Evolutionary conservation across 768 basidiomycete genomes (phyloP).

Genomic region (Steccherinum ochraceum): DNA sequence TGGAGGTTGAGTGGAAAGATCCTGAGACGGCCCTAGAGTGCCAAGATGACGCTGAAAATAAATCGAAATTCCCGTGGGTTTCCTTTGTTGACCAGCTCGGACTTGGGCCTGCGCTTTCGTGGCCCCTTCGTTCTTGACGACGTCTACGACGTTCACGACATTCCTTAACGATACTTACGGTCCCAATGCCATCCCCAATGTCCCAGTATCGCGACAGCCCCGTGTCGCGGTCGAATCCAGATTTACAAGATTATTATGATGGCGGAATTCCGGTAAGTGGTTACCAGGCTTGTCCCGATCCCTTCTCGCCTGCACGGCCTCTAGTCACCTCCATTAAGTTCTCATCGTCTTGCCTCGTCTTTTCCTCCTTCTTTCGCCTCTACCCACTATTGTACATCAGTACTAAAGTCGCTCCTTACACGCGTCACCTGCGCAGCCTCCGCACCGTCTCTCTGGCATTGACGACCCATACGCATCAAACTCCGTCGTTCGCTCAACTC

Average conservation of each 20-base stretch:
- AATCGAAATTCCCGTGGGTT: too few species aligned
- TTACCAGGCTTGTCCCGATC: conserved; percentile 5
- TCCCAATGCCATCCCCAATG: not conserved
- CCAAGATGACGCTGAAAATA: too few species aligned
- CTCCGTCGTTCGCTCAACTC: conserved; percentile 12
- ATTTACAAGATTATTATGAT: conserved; percentile 10
- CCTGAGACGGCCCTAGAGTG: too few species aligned
- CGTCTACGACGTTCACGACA: not conserved
- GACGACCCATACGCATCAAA: conserved; percentile 31
- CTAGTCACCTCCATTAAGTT: conserved; percentile 7
- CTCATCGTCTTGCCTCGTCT: conserved; percentile 5
- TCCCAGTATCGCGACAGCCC: conserved; percentile 8
- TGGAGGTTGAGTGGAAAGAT: too few species aligned
- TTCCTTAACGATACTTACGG: not conserved
- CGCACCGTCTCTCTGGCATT: conserved; percentile 25
- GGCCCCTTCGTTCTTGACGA: not conserved
- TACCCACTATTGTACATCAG: not conserved
- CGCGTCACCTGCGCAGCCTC: conserved; percentile 26
- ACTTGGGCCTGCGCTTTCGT: too few species aligned
- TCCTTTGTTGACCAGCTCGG: not conserved
- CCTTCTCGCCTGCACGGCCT: conserved; percentile 6
- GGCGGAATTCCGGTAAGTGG: conserved; percentile 7
- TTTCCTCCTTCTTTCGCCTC: not conserved
- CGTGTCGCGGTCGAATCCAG: conserved; percentile 5
- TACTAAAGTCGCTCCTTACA: conserved; percentile 1